Conservation (phyloP, 768 basidiomycete genomes). For the Pleurotus eryngii region DNA sequence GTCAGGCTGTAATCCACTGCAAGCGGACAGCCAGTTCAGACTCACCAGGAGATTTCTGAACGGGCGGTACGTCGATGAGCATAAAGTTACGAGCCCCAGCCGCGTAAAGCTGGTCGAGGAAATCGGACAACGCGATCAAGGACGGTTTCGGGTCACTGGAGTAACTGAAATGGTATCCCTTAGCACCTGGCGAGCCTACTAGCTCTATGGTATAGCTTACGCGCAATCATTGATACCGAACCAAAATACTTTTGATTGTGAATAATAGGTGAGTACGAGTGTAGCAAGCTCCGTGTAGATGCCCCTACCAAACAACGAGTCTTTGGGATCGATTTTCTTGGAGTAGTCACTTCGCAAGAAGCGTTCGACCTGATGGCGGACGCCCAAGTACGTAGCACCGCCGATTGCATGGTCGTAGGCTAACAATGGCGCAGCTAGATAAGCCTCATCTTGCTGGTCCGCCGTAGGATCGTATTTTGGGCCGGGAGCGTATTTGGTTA, state of each 20-base stretch:
- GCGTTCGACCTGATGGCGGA: slow-evolving; percentile 35
- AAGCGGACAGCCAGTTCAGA: neutral
- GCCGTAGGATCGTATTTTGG: slow-evolving; percentile 28
- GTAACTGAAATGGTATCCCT: slow-evolving; percentile 10
- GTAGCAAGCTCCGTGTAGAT: slow-evolving; percentile 41
- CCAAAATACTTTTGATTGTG: slow-evolving; percentile 27
- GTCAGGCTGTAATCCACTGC: neutral
- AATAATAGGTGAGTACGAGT: neutral
- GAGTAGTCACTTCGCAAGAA: slow-evolving; percentile 31
- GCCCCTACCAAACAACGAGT: slow-evolving; percentile 35
- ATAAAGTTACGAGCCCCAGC: slow-evolving; percentile 53
- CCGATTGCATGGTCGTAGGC: slow-evolving; percentile 59
- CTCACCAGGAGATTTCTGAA: slow-evolving; percentile 45
- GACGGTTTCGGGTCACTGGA: slow-evolving; percentile 16
- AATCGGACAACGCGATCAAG: slow-evolving; percentile 35
- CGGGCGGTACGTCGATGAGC: slow-evolving; percentile 58
- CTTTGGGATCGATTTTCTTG: slow-evolving; percentile 29
- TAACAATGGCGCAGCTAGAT: slow-evolving; percentile 33
- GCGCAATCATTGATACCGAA: slow-evolving; percentile 68
- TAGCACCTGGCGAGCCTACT: slow-evolving; percentile 2
- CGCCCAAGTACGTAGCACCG: slow-evolving; percentile 42
- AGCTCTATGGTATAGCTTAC: slow-evolving; percentile 24
- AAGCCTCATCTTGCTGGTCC: slow-evolving; percentile 26
- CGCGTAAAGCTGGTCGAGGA: slow-evolving; percentile 47
- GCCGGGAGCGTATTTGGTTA: slow-evolving; percentile 38